A percentile compares a stretch with the other conserved stretches of the same genome.
Conservation (phyloP, 1,284 basidiomycete species). For the Rhodotorula sp. region DNA sequence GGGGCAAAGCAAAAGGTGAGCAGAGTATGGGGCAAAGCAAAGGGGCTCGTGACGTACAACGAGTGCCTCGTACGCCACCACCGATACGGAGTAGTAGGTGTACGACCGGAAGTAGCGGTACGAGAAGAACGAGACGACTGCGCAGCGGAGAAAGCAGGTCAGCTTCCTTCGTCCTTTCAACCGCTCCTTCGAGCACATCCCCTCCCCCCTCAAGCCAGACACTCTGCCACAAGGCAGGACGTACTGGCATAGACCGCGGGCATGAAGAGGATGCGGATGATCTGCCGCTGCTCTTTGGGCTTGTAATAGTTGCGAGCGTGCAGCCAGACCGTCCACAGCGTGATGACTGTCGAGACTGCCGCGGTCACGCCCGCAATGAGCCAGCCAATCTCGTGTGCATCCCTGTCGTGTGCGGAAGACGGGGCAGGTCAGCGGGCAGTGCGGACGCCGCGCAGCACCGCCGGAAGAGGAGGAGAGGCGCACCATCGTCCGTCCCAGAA, state of each 20-base stretch:
- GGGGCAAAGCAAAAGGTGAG: neutral
- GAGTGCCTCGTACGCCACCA: constrained; percentile 33
- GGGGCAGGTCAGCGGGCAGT: neutral
- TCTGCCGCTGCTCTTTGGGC: constrained; percentile 50
- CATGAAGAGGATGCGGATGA: constrained; percentile 42
- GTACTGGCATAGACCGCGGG: constrained; percentile 23
- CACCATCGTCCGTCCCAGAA: constrained; percentile 25
- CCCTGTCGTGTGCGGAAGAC: constrained; percentile 38
- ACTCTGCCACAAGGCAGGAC: neutral
- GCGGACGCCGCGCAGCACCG: neutral
- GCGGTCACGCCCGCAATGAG: constrained; percentile 68
- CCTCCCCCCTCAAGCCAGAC: too few species aligned
- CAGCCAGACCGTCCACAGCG: constrained; percentile 46
- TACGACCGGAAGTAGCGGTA: constrained; percentile 63
- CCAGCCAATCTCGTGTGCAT: constrained; percentile 69
- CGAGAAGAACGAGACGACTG: constrained; percentile 83
- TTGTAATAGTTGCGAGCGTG: constrained; percentile 50
- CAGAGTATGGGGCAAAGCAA: neutral
- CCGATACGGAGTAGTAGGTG: constrained; percentile 69
- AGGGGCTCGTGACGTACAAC: constrained; percentile 16
- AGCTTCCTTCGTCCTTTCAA: neutral
- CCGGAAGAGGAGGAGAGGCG: neutral
- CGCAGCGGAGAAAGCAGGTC: constrained; percentile 55
- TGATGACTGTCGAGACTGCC: constrained; percentile 46
- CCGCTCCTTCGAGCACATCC: too few species aligned